phyloP scores from a whole-genome alignment of 139 green algal species.

The Yamagishiella unicocca region DNA sequence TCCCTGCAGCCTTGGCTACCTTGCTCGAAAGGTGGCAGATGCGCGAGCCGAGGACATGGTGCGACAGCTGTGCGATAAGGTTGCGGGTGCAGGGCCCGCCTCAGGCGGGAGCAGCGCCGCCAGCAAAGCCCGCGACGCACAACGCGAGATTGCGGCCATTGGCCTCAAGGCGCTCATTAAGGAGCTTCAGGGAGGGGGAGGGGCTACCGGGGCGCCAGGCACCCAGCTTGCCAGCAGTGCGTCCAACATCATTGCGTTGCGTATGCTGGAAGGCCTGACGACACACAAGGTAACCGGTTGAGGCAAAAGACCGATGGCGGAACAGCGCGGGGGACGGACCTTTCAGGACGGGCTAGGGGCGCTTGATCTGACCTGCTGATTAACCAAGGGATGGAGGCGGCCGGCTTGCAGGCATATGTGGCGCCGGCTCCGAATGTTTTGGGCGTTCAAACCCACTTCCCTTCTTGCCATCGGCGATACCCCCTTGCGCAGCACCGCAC shows the following conservation, averaged over 20 bases:
- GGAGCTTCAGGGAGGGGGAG: slow-evolving; percentile 49
- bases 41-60: slow-evolving; percentile 75
- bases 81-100: slow-evolving; percentile 45
- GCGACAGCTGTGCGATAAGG: slow-evolving; percentile 75
- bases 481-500: too few species aligned
- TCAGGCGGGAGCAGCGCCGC: slow-evolving; percentile 27
- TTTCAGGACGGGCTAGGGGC: too few species aligned
- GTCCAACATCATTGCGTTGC: slow-evolving; percentile 51
- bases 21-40: slow-evolving; percentile 85
- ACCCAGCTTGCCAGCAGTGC: slow-evolving; percentile 50
- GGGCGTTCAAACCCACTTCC: too few species aligned
- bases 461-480: too few species aligned
- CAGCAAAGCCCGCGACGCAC: slow-evolving; percentile 40
- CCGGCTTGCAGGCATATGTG: too few species aligned
- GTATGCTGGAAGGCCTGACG: slow-evolving; percentile 49
- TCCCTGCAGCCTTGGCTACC: slow-evolving; percentile 78
- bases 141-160: slow-evolving; percentile 85
- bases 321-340: too few species aligned
- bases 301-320: too few species aligned
- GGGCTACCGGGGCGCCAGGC: background rate
- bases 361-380: too few species aligned
- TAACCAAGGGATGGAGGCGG: too few species aligned
- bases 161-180: slow-evolving; percentile 87
- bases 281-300: slow-evolving; percentile 50
- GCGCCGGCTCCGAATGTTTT: too few species aligned